Conservation (phyloP, 306 rosid genomes). For the Arachis hypogaea region DNA sequence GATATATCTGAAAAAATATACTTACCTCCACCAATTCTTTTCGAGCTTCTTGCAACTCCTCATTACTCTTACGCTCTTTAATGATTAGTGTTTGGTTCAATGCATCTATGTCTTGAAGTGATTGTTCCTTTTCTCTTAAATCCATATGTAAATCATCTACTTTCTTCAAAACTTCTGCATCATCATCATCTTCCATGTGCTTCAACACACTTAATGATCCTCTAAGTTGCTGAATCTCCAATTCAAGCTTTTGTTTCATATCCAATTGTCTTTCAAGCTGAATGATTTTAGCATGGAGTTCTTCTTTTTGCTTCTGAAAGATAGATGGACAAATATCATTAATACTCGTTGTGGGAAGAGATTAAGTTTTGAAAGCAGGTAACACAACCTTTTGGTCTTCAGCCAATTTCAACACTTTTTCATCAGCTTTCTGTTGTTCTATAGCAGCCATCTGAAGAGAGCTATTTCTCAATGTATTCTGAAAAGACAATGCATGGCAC, state of each 20-base stretch:
- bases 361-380: constrained; percentile 29
- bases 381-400: constrained; percentile 88
- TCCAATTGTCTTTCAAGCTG: constrained; percentile 78
- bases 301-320: constrained; percentile 82
- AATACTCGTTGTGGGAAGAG: constrained; percentile 35
- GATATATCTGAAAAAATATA: constrained; percentile 28
- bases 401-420: constrained; percentile 81
- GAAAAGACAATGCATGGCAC: constrained; percentile 43
- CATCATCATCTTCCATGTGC: constrained; percentile 90
- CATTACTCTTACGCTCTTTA: constrained; percentile 83
- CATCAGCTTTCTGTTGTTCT: constrained; percentile 88
- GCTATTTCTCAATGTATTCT: constrained; percentile 76
- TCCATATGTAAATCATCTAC: constrained; percentile 64
- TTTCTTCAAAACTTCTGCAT: constrained; percentile 79
- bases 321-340: constrained; percentile 44
- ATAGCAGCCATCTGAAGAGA: constrained; percentile 89
- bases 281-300: constrained; percentile 81
- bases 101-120: constrained; percentile 65
- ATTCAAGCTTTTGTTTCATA: constrained; percentile 81
- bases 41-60: constrained; percentile 91
- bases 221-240: constrained; percentile 87
- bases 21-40: constrained; percentile 79
- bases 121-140: constrained; percentile 77
- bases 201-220: constrained; percentile 80
- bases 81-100: constrained; percentile 71